phyloP scores from a whole-genome alignment of 768 basidiomycete genomes.

The Hericium alpestre region DNA sequence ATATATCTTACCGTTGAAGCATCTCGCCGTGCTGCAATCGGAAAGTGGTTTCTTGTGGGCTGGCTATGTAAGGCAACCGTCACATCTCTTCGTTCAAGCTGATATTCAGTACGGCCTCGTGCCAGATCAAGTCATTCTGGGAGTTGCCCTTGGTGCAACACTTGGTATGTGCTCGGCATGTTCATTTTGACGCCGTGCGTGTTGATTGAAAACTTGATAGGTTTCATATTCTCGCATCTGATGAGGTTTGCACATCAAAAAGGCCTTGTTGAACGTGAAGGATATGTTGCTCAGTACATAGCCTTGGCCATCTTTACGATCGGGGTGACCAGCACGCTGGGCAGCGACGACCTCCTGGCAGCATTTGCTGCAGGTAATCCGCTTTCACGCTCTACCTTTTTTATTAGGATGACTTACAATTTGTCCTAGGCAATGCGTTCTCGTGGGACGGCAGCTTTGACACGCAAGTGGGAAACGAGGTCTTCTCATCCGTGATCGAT shows the following conservation, averaged over 20 bases:
- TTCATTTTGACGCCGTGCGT: background rate
- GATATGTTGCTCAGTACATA: slow-evolving; percentile 78
- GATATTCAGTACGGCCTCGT: background rate
- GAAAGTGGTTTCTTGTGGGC: slow-evolving; percentile 79
- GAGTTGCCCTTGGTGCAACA: slow-evolving; percentile 58
- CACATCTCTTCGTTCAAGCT: background rate
- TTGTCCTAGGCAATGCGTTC: slow-evolving; percentile 60
- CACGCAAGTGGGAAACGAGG: slow-evolving; percentile 67
- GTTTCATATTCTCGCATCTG: slow-evolving; percentile 55
- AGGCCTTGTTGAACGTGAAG: slow-evolving; percentile 68
- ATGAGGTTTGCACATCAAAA: slow-evolving; percentile 60
- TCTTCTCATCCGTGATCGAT: slow-evolving; percentile 86
- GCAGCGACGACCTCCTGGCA: slow-evolving; percentile 82
- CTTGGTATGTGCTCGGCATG: slow-evolving; percentile 21
- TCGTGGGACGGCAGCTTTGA: slow-evolving; percentile 88
- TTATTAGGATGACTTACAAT: background rate
- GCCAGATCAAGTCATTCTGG: slow-evolving; percentile 76
- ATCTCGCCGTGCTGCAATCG: slow-evolving; percentile 51
- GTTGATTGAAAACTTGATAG: slow-evolving; percentile 22
- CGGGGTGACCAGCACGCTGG: slow-evolving; percentile 71
- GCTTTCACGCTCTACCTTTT: background rate
- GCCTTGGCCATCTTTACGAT: slow-evolving; percentile 62
- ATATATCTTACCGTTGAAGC: slow-evolving; percentile 75
- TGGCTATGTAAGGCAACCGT: slow-evolving; percentile 52
- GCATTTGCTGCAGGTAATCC: slow-evolving; percentile 68